These are phyloP conservation scores for Auricularia sp. DNA, from an alignment of 768 basidiomycete genomes.

Conservation along the genomic window DNA sequence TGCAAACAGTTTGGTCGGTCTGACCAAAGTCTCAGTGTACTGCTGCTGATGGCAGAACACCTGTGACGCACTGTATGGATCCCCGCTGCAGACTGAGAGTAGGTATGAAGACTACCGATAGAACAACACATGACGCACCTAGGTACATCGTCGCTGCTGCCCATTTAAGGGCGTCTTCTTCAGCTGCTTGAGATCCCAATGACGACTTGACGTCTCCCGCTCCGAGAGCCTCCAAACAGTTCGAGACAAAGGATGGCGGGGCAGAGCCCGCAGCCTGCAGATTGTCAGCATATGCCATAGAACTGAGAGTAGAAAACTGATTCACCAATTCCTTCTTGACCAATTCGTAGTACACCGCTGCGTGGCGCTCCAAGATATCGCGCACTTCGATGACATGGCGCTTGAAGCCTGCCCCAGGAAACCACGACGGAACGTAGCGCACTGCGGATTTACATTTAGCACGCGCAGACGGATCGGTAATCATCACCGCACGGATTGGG, in stretches of 20 bases:
- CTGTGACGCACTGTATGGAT: no score
- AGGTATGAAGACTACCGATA: no score
- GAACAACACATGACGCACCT: not conserved
- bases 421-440: conserved; percentile 9
- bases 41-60: no score
- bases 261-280: not conserved
- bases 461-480: not conserved
- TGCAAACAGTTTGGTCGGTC: conserved; percentile 23
- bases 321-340: conserved; percentile 1
- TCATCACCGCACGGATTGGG: not conserved
- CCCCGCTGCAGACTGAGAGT: no score
- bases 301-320: not conserved
- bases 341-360: not conserved
- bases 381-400: not conserved
- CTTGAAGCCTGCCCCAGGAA: conserved; percentile 8
- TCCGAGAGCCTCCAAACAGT: not conserved
- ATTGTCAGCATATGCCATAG: no score
- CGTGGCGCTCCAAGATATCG: not conserved
- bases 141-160: conserved; percentile 1
- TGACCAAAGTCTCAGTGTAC: conserved; percentile 1
- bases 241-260: not conserved
- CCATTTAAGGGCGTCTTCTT: not conserved
- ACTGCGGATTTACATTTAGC: not conserved
- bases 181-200: not conserved
- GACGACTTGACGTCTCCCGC: not conserved